These are phyloP conservation scores for Remersonia thermophila DNA, from an alignment of 2,329 filamentous ascomycete genomes.

Conservation along the genomic window DNA sequence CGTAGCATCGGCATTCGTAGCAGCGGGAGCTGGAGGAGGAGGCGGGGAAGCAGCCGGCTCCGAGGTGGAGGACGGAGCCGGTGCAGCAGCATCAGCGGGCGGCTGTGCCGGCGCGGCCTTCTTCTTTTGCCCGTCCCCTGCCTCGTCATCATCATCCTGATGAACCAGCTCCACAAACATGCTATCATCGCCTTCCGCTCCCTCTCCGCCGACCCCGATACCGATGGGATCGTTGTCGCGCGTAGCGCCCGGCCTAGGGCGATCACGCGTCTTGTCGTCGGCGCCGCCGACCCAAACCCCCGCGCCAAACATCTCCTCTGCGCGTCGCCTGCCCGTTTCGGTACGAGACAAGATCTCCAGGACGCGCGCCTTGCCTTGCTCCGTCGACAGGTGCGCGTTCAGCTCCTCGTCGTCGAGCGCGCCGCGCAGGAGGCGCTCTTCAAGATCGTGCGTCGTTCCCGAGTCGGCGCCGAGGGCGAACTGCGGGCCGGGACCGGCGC, in stretches of 20 bases:
- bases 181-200: constrained; percentile 36
- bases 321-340: constrained; percentile 36
- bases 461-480: constrained; percentile 30
- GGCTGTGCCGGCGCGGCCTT: constrained; percentile 8
- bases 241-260: neutral
- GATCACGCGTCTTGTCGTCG: constrained; percentile 1
- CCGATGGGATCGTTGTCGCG: constrained; percentile 19
- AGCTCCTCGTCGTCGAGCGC: constrained; percentile 29
- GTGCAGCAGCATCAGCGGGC: no score
- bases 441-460: constrained; percentile 30
- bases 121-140: constrained; percentile 16
- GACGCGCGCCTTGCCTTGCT: constrained; percentile 36
- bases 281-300: constrained; percentile 31
- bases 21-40: no score
- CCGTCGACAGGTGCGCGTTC: constrained; percentile 28
- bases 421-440: constrained; percentile 38
- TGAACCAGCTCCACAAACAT: constrained; percentile 47
- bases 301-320: constrained; percentile 38
- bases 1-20: no score
- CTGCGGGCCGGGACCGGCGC: constrained; percentile 28
- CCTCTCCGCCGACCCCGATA: constrained; percentile 20
- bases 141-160: constrained; percentile 33
- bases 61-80: no score
- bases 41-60: no score
- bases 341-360: constrained; percentile 41